phyloP scores from a whole-genome alignment of 2,329 filamentous ascomycete genomes.

The Cercospora sesami region DNA sequence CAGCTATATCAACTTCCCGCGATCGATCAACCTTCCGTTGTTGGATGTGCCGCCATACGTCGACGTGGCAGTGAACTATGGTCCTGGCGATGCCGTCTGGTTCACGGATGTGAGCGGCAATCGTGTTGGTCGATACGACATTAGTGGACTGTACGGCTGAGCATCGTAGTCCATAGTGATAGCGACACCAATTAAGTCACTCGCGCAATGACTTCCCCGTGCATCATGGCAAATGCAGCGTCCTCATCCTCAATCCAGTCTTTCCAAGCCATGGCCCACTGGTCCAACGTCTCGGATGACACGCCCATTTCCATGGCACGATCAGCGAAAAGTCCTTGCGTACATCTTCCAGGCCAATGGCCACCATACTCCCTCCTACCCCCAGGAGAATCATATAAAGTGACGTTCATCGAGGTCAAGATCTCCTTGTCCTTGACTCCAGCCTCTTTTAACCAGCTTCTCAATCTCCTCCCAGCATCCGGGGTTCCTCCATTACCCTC shows the following conservation, averaged over 20 bases:
- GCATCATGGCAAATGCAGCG: conserved; percentile 27
- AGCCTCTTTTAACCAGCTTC: conserved; percentile 17
- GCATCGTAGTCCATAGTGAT: neutral
- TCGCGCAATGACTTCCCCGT: conserved; percentile 24
- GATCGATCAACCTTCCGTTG: conserved; percentile 9
- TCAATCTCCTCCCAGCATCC: conserved; percentile 24
- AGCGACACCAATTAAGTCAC: neutral
- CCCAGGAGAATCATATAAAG: conserved; percentile 20
- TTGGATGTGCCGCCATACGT: conserved; percentile 23
- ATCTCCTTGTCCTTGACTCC: conserved; percentile 14
- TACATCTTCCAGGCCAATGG: conserved; percentile 30
- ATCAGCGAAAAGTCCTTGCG: conserved; percentile 25
- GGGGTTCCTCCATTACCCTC: conserved; percentile 17
- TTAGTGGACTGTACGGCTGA: conserved; percentile 9
- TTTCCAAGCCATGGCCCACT: conserved; percentile 28
- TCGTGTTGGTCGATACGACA: conserved; percentile 23
- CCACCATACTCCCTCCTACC: conserved; percentile 26
- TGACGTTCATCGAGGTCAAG: conserved; percentile 13
- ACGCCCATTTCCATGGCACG: conserved; percentile 25
- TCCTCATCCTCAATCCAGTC: conserved; percentile 26
- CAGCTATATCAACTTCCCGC: conserved; percentile 22
- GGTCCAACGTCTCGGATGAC: conserved; percentile 16
- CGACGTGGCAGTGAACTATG: conserved; percentile 28
- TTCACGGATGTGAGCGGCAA: conserved; percentile 21
- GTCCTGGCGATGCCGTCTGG: conserved; percentile 26